phyloP scores from a whole-genome alignment of 2,329 filamentous ascomycete genomes.

The Pestalotiopsis sp. region DNA sequence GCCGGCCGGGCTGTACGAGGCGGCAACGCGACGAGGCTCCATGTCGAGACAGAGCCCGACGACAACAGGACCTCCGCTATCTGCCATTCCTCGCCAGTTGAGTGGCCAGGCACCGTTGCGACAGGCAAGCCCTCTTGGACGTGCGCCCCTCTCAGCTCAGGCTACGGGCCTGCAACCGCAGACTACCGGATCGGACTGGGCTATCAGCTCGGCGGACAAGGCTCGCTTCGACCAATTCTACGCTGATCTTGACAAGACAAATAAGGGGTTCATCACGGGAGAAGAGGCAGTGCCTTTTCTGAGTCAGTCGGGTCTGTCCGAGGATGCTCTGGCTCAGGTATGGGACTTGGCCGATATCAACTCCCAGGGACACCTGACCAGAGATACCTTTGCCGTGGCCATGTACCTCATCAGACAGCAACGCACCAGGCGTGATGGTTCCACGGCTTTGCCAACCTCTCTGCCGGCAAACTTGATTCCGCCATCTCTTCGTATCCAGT shows the following conservation, averaged over 20 bases:
- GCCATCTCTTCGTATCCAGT: conserved; percentile 73
- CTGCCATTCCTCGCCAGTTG: conserved; percentile 80
- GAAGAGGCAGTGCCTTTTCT: conserved; percentile 95
- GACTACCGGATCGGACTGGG: conserved; percentile 71
- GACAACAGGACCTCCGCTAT: conserved; percentile 56
- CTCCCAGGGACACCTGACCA: conserved; percentile 80
- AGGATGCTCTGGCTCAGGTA: conserved; percentile 88
- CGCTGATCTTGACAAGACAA: conserved; percentile 76
- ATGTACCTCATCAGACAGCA: conserved; percentile 97
- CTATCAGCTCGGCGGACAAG: conserved; percentile 83
- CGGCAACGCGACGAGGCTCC: conserved; percentile 71
- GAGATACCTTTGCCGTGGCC: conserved; percentile 93
- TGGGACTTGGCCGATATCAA: conserved; percentile 97
- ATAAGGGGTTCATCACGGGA: conserved; percentile 83
- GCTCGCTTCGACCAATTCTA: conserved; percentile 86
- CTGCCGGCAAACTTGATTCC: conserved; percentile 83
- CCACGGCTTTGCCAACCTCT: conserved; percentile 68
- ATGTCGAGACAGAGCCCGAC: conserved; percentile 51
- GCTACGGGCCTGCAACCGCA: conserved; percentile 33
- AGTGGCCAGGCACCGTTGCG: conserved; percentile 70
- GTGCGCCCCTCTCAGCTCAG: conserved; percentile 48
- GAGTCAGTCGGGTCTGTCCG: conserved; percentile 85
- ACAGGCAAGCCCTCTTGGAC: conserved; percentile 59
- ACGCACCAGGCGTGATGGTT: conserved; percentile 67
- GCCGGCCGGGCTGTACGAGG: conserved; percentile 86